Evolutionary conservation across 1,139 yeast genomes (phyloP), one percentile per base, ranked within the genome.

Genomic region (Meyerozyma carpophila): DNA sequence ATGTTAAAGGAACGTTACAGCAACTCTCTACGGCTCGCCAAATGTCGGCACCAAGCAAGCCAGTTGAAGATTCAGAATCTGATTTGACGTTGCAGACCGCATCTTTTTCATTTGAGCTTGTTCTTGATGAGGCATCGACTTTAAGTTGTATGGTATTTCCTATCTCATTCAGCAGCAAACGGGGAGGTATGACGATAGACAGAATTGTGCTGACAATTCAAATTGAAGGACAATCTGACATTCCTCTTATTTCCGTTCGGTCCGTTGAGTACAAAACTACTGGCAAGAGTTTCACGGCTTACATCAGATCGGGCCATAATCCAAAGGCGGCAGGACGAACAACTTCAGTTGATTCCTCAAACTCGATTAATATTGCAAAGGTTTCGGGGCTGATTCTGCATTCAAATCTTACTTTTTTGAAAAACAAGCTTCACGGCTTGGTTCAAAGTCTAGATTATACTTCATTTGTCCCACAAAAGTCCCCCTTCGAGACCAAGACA

Each of bases 31-130:
- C 26, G 10, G 13, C 26, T 16, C 26, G 37, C 14, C 11, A 27
- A 5, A 27, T n/a, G 13, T n/a, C 29, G 5, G 29, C 13, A 10
- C 13, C 29, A 27, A 27, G 29, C 24, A 21, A 21, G 29, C 13
- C 29, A 27, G 29, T n/a, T 11, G 13, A 27, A 3, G 13, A 27
- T 10, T 27, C 29, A 27, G 29, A 27, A 27, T 27, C 13, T 27
- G 29, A 41, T 14, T 37, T 68, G 21, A 51, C 70, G 4, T 44
- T 70, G 7, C 77, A 70, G 50, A 65, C 74, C 1, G 60, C 73
- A 1, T 52, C 64, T 4, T 49, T 66, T 3, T 50, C 50, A 1
- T 32, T 62, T 16, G 49, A 46, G 16, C 26, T 58, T 4, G 38
- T 36, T 13, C 38, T 61, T 8, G 42, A 48, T 8, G 40, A 47